Conservation (phyloP, 176 grass and related monocot species). For the Themeda triandra region DNA sequence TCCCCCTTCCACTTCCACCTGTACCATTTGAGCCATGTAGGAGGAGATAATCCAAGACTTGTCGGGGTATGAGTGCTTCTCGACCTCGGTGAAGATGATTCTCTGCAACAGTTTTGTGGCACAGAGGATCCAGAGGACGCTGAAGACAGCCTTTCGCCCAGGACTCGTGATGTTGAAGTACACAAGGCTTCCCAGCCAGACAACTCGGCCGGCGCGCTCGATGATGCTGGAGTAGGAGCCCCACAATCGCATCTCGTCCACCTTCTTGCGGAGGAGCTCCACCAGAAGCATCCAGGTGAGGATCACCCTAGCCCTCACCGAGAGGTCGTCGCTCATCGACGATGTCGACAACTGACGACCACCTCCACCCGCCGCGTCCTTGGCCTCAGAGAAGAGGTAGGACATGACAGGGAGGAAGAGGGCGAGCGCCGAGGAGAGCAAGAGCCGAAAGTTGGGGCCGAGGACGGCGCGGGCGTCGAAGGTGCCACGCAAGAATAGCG, state of each 20-base stretch:
- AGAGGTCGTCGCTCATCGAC: neutral
- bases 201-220: neutral
- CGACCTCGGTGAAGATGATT: neutral
- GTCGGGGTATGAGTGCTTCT: neutral
- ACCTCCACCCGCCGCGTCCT: no score
- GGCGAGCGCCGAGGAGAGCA: no score
- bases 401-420: no score
- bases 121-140: neutral
- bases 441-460: no score
- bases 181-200: neutral
- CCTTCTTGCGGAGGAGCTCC: neutral
- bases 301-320: neutral
- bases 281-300: neutral
- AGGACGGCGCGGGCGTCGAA: no score
- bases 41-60: neutral
- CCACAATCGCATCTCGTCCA: neutral
- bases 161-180: neutral
- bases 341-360: no score
- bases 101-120: neutral
- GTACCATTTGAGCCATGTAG: neutral
- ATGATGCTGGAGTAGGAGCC: neutral
- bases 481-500: no score
- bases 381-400: no score
- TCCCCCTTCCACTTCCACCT: rapidly evolving
- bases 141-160: neutral